phyloP scores from a whole-genome alignment of 257 asterid genomes.

The Eucommia ulmoides region DNA sequence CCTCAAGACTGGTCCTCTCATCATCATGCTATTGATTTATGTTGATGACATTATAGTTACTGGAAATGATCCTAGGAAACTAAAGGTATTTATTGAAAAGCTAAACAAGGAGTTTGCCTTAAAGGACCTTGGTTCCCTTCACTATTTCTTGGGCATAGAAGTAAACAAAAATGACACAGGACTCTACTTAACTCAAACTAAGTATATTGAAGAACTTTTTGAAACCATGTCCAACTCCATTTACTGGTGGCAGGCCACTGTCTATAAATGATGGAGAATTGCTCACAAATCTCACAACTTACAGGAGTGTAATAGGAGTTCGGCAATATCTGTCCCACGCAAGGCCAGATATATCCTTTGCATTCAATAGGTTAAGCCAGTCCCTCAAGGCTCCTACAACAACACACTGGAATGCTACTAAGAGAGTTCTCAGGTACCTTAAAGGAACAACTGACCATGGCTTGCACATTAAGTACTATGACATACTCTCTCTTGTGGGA shows the following conservation, averaged over 20 bases:
- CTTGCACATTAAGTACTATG: too few relatives aligned
- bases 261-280: neutral
- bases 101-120: neutral
- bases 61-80: too few relatives aligned
- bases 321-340: neutral
- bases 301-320: neutral
- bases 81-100: neutral
- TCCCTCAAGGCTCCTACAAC: neutral
- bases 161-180: neutral
- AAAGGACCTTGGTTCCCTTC: neutral
- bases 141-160: neutral
- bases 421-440: neutral
- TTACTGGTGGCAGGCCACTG: neutral
- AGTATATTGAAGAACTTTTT: neutral
- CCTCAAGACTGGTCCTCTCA: neutral
- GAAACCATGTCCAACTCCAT: neutral
- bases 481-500: too few relatives aligned
- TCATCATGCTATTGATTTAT: too few relatives aligned
- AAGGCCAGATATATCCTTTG: neutral
- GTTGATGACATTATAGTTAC: neutral
- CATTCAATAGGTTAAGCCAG: neutral
- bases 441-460: neutral
- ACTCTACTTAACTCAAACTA: neutral
- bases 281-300: neutral
- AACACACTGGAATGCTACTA: neutral